These are phyloP conservation scores for Wallacemonas collosoma DNA, from an alignment of 208 protist species.

Conservation along the genomic window DNA sequence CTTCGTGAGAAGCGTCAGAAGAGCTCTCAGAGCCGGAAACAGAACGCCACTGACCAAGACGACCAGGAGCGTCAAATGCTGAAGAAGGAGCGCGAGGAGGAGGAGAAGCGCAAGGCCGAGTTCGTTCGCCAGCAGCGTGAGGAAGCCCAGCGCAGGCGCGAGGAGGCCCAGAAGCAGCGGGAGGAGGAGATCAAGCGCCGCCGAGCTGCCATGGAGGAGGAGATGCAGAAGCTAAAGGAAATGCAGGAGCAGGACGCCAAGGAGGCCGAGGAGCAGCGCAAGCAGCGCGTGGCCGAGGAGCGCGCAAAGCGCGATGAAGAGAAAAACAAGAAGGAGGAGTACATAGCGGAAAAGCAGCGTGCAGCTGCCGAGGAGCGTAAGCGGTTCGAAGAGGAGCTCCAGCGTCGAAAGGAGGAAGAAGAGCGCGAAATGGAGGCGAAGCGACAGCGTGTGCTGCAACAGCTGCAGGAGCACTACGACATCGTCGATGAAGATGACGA, in stretches of 20 bases:
- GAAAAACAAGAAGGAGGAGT: constrained; percentile 26
- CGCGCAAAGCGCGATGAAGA: constrained; percentile 12
- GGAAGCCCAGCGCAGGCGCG: constrained; percentile 33
- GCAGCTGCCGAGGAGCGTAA: constrained; percentile 39
- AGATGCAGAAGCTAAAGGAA: constrained; percentile 25
- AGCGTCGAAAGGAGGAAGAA: constrained; percentile 48
- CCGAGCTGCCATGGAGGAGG: constrained; percentile 19
- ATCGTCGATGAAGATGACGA: constrained; percentile 50
- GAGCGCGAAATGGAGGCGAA: constrained; percentile 53
- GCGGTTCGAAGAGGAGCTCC: constrained; percentile 38
- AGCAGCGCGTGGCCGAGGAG: constrained; percentile 28
- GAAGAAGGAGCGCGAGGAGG: constrained; percentile 35
- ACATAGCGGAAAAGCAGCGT: constrained; percentile 35
- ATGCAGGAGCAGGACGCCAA: constrained; percentile 36
- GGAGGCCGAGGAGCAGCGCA: constrained; percentile 27
- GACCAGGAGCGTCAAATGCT: constrained; percentile 38
- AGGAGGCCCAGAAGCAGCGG: constrained; percentile 25
- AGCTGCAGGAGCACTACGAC: constrained; percentile 63
- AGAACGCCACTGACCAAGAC: constrained; percentile 29
- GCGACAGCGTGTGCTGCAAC: constrained; percentile 39
- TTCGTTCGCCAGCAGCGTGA: constrained; percentile 24
- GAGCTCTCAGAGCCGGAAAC: constrained; percentile 18
- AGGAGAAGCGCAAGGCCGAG: constrained; percentile 34
- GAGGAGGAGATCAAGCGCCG: constrained; percentile 18
- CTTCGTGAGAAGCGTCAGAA: constrained; percentile 32